phyloP scores from a whole-genome alignment of 345 rosid genomes.

The Stellera chamaejasme region DNA sequence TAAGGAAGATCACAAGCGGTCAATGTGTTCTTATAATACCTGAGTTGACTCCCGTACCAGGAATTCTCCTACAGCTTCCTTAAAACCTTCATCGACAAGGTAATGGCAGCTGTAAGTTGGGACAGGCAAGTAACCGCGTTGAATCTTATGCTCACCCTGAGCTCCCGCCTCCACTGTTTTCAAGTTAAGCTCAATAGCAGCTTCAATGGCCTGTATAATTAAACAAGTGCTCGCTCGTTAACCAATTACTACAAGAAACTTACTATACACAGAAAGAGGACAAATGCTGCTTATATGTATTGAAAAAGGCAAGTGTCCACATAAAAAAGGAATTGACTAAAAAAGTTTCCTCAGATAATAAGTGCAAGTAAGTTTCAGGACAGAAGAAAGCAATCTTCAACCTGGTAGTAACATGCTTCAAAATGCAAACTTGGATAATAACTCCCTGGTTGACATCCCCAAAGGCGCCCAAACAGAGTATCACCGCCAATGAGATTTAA shows the following conservation, averaged over 20 bases:
- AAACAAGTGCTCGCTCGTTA: too few species aligned
- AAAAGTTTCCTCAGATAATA: too few species aligned
- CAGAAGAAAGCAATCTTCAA: conserved; percentile 13
- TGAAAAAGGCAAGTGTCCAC: too few species aligned
- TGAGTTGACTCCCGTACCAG: conserved; percentile 64
- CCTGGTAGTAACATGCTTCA: conserved; percentile 99
- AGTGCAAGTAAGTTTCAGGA: too few species aligned
- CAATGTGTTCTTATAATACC: conserved; percentile 24
- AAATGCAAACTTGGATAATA: conserved; percentile 89
- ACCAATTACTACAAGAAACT: too few species aligned
- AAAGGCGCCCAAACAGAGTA: conserved; percentile 77
- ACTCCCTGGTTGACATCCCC: conserved; percentile 81
- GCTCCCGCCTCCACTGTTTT: conserved; percentile 95
- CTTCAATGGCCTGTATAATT: conserved; percentile 70
- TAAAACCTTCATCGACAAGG: conserved; percentile 56
- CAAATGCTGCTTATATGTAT: too few species aligned
- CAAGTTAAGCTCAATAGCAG: conserved; percentile 73
- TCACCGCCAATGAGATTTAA: conserved; percentile 93
- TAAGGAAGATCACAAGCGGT: background rate
- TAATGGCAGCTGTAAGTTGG: conserved; percentile 88
- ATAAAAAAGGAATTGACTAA: too few species aligned
- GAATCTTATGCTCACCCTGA: conserved; percentile 96
- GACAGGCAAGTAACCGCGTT: conserved; percentile 86
- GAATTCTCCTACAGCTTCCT: conserved; percentile 57
- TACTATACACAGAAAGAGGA: too few species aligned